Conservation (phyloP, 495 filamentous ascomycete species). For the Echria macrotheca region DNA sequence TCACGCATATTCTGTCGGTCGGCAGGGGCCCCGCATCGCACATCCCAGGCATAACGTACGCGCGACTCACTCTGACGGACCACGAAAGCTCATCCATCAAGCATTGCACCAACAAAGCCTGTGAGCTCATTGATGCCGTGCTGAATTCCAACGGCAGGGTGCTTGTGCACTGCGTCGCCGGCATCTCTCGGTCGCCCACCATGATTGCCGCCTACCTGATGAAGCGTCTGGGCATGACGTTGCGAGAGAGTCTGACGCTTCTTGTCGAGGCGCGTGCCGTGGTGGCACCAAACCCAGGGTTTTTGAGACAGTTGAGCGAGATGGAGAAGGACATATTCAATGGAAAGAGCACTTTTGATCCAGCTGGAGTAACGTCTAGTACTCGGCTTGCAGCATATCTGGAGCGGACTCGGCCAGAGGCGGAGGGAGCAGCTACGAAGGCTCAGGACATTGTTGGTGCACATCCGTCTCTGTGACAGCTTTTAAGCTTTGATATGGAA, state of each 20-base stretch:
- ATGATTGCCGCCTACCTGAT: slow-evolving; percentile 10
- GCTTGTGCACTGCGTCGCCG: slow-evolving; percentile 9
- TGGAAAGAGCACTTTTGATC: slow-evolving; percentile 7
- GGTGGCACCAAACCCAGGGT: slow-evolving; percentile 8
- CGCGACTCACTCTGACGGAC: slow-evolving; percentile 3
- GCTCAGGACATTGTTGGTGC: no score
- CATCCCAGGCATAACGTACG: slow-evolving; percentile 3
- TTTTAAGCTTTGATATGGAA: no score
- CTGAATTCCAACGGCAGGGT: not conserved
- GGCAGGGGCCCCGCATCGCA: not conserved
- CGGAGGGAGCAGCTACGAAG: not conserved
- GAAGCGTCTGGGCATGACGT: slow-evolving; percentile 2
- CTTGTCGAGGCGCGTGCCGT: not conserved
- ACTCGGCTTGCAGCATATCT: not conserved
- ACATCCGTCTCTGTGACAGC: no score
- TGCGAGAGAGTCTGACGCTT: slow-evolving; percentile 3
- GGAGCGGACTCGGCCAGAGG: not conserved
- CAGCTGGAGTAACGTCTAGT: not conserved
- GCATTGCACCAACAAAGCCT: not conserved
- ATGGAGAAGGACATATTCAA: slow-evolving; percentile 12
- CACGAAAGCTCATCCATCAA: not conserved
- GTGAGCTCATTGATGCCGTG: slow-evolving; percentile 1
- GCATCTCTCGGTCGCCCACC: slow-evolving; percentile 8
- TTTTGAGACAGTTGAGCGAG: slow-evolving; percentile 11
- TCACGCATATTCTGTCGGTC: slow-evolving; percentile 11